Conservation (phyloP, 2,329 filamentous ascomycete genomes). For the Botrytis medusae region DNA sequence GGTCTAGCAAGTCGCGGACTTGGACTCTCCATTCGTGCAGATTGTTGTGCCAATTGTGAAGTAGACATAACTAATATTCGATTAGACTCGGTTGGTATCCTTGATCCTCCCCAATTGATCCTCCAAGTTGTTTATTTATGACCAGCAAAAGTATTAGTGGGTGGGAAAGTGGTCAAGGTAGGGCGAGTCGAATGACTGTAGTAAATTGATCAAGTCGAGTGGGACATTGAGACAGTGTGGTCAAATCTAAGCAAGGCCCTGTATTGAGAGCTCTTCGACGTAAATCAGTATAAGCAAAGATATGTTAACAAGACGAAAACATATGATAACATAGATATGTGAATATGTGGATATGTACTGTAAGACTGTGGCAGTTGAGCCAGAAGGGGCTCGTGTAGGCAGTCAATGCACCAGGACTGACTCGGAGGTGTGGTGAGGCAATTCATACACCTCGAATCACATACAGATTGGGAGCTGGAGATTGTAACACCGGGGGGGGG, state of each 20-base stretch:
- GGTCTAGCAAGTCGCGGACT: slow-evolving; percentile 31
- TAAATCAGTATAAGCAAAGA: slow-evolving; percentile 1
- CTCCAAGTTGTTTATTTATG: slow-evolving; percentile 4
- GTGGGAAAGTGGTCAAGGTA: not conserved
- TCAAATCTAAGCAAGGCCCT: not conserved
- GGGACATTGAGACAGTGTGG: not conserved
- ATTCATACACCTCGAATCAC: not conserved
- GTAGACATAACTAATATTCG: slow-evolving; percentile 16
- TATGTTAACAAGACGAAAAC: not conserved
- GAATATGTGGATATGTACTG: not conserved
- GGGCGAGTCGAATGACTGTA: not conserved
- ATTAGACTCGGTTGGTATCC: not conserved
- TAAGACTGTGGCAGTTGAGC: not conserved
- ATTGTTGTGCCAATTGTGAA: slow-evolving; percentile 1
- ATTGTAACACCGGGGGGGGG: not conserved
- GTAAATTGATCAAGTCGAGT: slow-evolving; percentile 1
- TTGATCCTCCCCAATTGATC: slow-evolving; percentile 1
- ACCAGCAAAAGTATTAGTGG: slow-evolving; percentile 11
- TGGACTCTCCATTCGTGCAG: slow-evolving; percentile 10
- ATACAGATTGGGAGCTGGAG: slow-evolving; percentile 1
- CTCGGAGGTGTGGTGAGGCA: not conserved
- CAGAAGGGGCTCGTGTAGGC: not conserved
- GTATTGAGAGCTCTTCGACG: not conserved
- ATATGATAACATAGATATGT: not conserved
- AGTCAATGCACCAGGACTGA: slow-evolving; percentile 14